These are phyloP conservation scores for Chlamydomonas schloesseri DNA, from an alignment of 139 green algal genomes.

Conservation along the genomic window DNA sequence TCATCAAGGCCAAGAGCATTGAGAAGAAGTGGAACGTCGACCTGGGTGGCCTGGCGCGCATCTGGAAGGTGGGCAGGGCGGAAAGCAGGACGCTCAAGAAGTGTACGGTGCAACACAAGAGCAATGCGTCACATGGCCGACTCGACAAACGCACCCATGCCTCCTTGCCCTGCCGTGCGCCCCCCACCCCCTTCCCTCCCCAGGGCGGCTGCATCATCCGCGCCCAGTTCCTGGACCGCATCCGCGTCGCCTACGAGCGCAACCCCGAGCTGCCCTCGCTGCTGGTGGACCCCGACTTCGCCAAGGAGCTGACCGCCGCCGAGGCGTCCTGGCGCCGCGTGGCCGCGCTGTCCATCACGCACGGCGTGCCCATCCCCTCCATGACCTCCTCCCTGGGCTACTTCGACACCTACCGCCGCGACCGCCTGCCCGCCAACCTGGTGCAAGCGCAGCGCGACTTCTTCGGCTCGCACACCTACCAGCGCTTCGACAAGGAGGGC, in stretches of 20 bases:
- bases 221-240: slow-evolving; percentile 95
- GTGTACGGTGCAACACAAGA: not conserved
- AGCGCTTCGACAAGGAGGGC: slow-evolving; percentile 85
- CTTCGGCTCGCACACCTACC: slow-evolving; percentile 99
- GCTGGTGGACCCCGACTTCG: slow-evolving; percentile 93
- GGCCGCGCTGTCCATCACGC: slow-evolving; percentile 72
- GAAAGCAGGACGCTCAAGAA: too few species aligned
- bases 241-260: slow-evolving; percentile 92
- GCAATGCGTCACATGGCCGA: too few species aligned
- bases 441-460: slow-evolving; percentile 98
- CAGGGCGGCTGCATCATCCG: slow-evolving; percentile 99
- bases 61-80: slow-evolving; percentile 92
- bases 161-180: too few species aligned
- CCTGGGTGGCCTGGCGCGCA: slow-evolving; percentile 92
- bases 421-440: slow-evolving; percentile 95
- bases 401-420: slow-evolving; percentile 96
- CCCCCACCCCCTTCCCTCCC: too few species aligned
- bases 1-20: slow-evolving; percentile 95
- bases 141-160: too few species aligned
- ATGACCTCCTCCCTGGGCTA: slow-evolving; percentile 93
- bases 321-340: slow-evolving; percentile 92
- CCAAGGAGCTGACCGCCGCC: slow-evolving; percentile 73
- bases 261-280: slow-evolving; percentile 86
- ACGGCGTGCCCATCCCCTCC: slow-evolving; percentile 82
- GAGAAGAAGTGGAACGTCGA: slow-evolving; percentile 93